These are phyloP conservation scores for Gentiana straminea DNA, from an alignment of 257 asterid genomes.

Conservation along the genomic window DNA sequence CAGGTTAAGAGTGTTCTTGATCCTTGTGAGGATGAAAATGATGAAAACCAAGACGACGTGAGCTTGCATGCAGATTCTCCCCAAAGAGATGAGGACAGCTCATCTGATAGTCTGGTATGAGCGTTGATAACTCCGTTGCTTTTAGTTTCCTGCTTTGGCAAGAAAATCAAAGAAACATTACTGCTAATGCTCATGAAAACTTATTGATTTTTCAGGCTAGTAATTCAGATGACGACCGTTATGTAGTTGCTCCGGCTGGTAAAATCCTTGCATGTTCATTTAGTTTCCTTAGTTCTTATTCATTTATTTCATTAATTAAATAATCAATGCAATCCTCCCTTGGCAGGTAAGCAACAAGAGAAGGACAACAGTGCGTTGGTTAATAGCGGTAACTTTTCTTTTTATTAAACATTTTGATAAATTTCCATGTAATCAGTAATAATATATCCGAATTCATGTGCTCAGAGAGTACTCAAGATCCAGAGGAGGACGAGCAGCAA, in stretches of 20 bases:
- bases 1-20: conserved; percentile 96
- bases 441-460: conserved; percentile 9
- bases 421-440: conserved; percentile 14
- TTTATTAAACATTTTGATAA: conserved; percentile 6
- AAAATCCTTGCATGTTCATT: background rate
- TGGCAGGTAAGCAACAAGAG: conserved; percentile 36
- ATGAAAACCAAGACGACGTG: conserved; percentile 42
- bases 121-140: conserved; percentile 7
- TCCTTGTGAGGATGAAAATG: conserved; percentile 91
- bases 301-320: no score
- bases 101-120: conserved; percentile 70
- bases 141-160: conserved; percentile 7
- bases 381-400: conserved; percentile 41
- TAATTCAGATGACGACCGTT: conserved; percentile 65
- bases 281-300: background rate
- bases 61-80: conserved; percentile 66
- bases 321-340: background rate
- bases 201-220: conserved; percentile 41
- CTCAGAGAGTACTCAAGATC: conserved; percentile 72
- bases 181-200: conserved; percentile 8
- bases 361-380: conserved; percentile 30
- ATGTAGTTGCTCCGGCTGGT: conserved; percentile 66
- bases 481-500: conserved; percentile 70
- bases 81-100: conserved; percentile 41
- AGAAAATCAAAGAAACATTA: background rate